Evolutionary conservation across 371 early-diverging fungal genomes (phyloP).

Genomic region (Mortierella sp.): DNA sequence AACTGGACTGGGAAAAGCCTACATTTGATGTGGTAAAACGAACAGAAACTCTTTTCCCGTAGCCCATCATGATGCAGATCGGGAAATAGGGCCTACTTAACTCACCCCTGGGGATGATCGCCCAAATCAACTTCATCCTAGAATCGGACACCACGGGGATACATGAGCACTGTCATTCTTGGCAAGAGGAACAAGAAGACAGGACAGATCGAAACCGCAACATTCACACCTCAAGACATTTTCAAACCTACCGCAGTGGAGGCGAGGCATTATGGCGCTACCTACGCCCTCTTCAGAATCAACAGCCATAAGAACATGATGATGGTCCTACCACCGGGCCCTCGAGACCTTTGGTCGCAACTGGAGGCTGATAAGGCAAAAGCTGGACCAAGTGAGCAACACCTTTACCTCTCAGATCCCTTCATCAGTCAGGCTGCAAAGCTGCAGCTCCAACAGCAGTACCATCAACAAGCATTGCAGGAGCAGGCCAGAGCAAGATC

Average conservation of each 20-base stretch:
- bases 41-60: too few species aligned
- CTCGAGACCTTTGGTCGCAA: conserved; percentile 78
- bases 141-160: conserved; percentile 59
- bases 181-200: conserved; percentile 79
- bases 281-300: conserved; percentile 84
- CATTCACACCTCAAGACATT: conserved; percentile 57
- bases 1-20: conserved; percentile 81
- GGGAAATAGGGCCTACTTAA: too few species aligned
- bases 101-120: too few species aligned
- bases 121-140: conserved; percentile 3
- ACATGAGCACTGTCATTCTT: conserved; percentile 66
- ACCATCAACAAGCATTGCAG: conserved; percentile 47
- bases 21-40: conserved; percentile 64
- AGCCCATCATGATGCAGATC: not conserved
- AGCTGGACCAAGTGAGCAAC: conserved; percentile 51
- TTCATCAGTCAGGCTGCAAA: conserved; percentile 64
- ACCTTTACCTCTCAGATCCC: conserved; percentile 82
- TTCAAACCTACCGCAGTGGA: conserved; percentile 67
- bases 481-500: conserved; percentile 49
- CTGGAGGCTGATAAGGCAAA: conserved; percentile 66
- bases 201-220: conserved; percentile 67
- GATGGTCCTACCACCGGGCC: conserved; percentile 79
- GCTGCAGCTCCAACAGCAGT: conserved; percentile 41
- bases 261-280: conserved; percentile 84
- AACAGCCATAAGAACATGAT: conserved; percentile 77